phyloP scores from a whole-genome alignment of 257 asterid species.

The Solanum rostratum region DNA sequence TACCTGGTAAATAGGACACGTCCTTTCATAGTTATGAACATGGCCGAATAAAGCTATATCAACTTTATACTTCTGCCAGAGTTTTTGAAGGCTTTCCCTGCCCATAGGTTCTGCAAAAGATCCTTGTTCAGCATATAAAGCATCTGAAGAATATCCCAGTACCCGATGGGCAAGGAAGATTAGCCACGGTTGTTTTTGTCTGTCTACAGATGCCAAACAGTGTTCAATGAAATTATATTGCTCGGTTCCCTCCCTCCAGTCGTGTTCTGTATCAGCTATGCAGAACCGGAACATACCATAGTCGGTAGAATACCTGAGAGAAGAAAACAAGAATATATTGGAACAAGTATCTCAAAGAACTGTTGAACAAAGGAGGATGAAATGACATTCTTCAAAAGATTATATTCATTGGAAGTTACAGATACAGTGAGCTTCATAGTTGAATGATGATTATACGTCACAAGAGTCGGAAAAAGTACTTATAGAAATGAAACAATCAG shows the following conservation, averaged over 20 bases:
- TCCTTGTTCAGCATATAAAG: slow-evolving; percentile 38
- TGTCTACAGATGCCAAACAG: slow-evolving; percentile 65
- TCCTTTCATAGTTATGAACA: slow-evolving; percentile 64
- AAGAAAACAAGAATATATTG: neutral
- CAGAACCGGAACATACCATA: slow-evolving; percentile 91
- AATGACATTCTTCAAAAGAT: neutral
- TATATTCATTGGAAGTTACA: neutral
- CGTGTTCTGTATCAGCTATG: slow-evolving; percentile 75
- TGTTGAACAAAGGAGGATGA: neutral
- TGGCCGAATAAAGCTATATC: slow-evolving; percentile 74
- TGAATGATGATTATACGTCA: neutral
- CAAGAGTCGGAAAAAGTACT: neutral
- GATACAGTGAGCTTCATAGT: neutral
- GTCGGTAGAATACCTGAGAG: slow-evolving; percentile 59
- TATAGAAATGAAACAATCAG: neutral
- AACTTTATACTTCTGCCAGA: slow-evolving; percentile 87
- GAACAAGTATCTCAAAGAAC: neutral
- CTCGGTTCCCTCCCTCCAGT: slow-evolving; percentile 78
- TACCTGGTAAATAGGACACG: slow-evolving; percentile 79
- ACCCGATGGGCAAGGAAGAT: slow-evolving; percentile 78
- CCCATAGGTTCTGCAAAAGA: slow-evolving; percentile 90
- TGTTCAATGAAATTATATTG: slow-evolving; percentile 69
- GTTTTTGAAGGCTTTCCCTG: slow-evolving; percentile 60
- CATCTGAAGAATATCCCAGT: slow-evolving; percentile 69
- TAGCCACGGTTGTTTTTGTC: slow-evolving; percentile 83